phyloP scores from a whole-genome alignment of 2,329 filamentous ascomycete species.

The Aspergillus terreus region DNA sequence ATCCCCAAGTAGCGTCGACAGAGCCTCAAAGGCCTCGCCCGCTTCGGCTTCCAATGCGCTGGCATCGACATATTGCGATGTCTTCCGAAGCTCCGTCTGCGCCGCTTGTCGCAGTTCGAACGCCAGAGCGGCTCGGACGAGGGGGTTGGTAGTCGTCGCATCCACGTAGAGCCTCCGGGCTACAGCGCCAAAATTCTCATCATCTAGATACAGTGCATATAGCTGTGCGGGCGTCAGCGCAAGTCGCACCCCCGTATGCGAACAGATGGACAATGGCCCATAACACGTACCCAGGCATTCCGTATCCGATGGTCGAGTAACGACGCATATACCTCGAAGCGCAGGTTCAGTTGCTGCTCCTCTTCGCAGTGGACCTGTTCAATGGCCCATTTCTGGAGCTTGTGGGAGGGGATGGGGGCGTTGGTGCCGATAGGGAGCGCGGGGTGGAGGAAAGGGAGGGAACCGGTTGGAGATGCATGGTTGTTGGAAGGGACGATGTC shows the following conservation, averaged over 20 bases:
- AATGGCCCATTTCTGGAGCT: slow-evolving; percentile 66
- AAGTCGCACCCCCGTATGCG: background rate
- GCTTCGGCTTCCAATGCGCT: slow-evolving; percentile 59
- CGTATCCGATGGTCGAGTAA: slow-evolving; percentile 75
- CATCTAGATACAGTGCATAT: slow-evolving; percentile 74
- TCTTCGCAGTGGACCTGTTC: slow-evolving; percentile 46
- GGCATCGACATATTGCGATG: slow-evolving; percentile 51
- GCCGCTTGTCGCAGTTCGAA: slow-evolving; percentile 70
- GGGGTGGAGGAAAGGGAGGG: slow-evolving; percentile 82
- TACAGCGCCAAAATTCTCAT: slow-evolving; percentile 61
- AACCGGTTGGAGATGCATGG: slow-evolving; percentile 84
- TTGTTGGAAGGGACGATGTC: slow-evolving; percentile 72
- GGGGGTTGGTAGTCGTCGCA: slow-evolving; percentile 54
- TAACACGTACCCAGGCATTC: slow-evolving; percentile 69
- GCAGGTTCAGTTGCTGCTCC: slow-evolving; percentile 51
- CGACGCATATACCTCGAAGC: slow-evolving; percentile 71
- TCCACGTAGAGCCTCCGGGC: slow-evolving; percentile 69
- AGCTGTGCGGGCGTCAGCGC: slow-evolving; percentile 48
- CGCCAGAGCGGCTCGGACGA: slow-evolving; percentile 62
- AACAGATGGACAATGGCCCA: background rate
- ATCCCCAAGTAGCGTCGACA: slow-evolving; percentile 57
- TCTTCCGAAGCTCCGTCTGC: slow-evolving; percentile 66
- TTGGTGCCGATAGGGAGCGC: slow-evolving; percentile 36
- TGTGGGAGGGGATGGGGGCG: slow-evolving; percentile 57
- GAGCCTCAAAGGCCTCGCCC: slow-evolving; percentile 58